Percentiles rank a stretch among this genome's conserved stretches.
phyloP scores from a whole-genome alignment of 2,329 filamentous ascomycete genomes.

The Trematosphaeria pertusa region DNA sequence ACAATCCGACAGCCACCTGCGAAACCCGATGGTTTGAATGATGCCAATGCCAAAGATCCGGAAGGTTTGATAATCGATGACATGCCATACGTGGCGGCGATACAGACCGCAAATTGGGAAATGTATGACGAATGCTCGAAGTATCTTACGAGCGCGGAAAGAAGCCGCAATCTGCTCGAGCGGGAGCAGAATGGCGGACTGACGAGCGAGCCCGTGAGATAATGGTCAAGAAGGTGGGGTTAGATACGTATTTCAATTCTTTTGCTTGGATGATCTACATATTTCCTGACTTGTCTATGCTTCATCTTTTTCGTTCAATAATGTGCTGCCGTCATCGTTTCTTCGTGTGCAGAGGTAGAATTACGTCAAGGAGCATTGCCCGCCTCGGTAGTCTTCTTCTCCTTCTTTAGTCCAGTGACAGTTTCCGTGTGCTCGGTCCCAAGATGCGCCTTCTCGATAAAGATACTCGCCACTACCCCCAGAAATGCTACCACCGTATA shows the following conservation, averaged over 20 bases:
- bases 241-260: too few species aligned
- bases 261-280: too few species aligned
- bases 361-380: too few species aligned
- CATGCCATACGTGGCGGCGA: conserved; percentile 9
- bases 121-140: conserved; percentile 9
- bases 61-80: conserved; percentile 13
- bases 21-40: neutral
- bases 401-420: conserved; percentile 52
- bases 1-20: neutral
- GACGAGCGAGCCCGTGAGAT: too few species aligned
- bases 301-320: too few species aligned
- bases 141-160: conserved; percentile 2
- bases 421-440: conserved; percentile 55
- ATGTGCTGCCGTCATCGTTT: too few species aligned
- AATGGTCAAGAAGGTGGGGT: too few species aligned
- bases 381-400: too few species aligned
- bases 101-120: conserved; percentile 10
- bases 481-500: conserved; percentile 51
- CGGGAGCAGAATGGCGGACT: too few species aligned
- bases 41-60: neutral
- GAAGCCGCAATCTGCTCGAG: too few species aligned
- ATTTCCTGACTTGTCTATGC: too few species aligned
- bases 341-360: too few species aligned
- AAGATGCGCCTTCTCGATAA: conserved; percentile 50
- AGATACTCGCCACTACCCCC: conserved; percentile 45